Base-by-base conservation (phyloP, 106 monocot genomes). In the Dioscorea alata region DNA sequence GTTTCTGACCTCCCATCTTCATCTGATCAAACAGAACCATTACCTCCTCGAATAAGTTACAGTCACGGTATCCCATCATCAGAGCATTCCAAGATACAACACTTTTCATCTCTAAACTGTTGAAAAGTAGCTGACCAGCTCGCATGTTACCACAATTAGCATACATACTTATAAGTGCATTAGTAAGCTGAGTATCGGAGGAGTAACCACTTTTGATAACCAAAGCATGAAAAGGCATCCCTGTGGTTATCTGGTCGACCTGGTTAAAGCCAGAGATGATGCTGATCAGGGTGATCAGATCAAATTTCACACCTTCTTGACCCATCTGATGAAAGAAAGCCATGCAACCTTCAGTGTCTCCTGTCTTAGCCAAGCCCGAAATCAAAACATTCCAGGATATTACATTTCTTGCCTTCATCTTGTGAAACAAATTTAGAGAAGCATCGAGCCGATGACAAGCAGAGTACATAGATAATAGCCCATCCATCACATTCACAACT, bases 101-200 rank as follows among this genome's bases (percentile, higher is more conserved):
- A 67, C 69, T 81, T 64, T 48, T 76, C n/a, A 50, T 68, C 25
- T 31, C 28, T 62, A 77, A 51, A 25, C 67, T 57, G 17, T 82
- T 22, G 19, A 87, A 84, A 21, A 91, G 79, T 7, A 49, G 13
- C 32, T 64, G 28, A 65, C 71, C 74, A 52, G 75, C 20, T 17
- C 72, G 72, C 32, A 79, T 8, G 61, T 58, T 33, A 31, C 77
- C 69, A 59, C 74, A 84, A 52, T 82, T 84, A 23, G 71, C 28
- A 48, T 87, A 87, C 87, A 91, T 84, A 53, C 69, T 87, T 75
- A 91, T 86, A 17, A 91, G 77, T 33, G 86, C 86, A 77, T 91
- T 91, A 17, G 52, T 63, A 15, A 91, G 71, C 67, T 81, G 71
- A 24, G 50, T 34, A 70, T 91, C 87, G 4, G 61, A 84, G 50